Base-by-base conservation (phyloP, 257 asterid genomes). In the Orobanche coerulescens region DNA sequence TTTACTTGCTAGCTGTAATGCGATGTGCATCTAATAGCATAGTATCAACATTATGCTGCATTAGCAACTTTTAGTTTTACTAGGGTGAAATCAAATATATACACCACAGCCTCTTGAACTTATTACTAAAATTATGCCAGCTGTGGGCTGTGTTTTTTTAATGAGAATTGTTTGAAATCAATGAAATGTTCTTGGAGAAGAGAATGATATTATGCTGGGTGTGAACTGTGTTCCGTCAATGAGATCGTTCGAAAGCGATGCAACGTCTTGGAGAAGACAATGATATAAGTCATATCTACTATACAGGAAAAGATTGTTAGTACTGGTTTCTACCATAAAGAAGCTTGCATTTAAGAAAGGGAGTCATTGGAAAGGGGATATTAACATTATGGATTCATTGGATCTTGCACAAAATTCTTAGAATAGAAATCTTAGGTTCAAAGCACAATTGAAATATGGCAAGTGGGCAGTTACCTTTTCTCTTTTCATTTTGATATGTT, bases 1-100 rank as follows among this genome's bases (percentile, higher is more conserved):
- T 58, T 10, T 55, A 54, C 43, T 8, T 30, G 28, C 31, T 56
- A 48, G 55, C 53, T 56, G 39, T 62, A 47, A 24, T 44, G 47
- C 55, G 23, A 44, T 63, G 47, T 42, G 62, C 36, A 34, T 64
- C 51, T 43, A 54, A 58, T 71, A 30, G 56, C 44, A 66, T 47
- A 30, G 15, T 47, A 58, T 23, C 43, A 56, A 47, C 33, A 8
- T 16, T 22, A 28, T 20, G 53, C 22, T 50, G 14, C 48, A 13
- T 24, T 14, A n/a, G 31, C 39, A 55, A 58, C 23, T 12, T 62
- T 22, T 67, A 58, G 18, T 12, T 62, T 22, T 67, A 23, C 62
- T 18, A 36, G 56, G 52, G 46, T n/a, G 6, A 24, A 57, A 56
- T 20, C 20, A 40, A 15, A 31, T 0, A 23, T 56, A 30, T 57